Base-by-base conservation (phyloP, 768 basidiomycete species). In the Lactarius tabidus region DNA sequence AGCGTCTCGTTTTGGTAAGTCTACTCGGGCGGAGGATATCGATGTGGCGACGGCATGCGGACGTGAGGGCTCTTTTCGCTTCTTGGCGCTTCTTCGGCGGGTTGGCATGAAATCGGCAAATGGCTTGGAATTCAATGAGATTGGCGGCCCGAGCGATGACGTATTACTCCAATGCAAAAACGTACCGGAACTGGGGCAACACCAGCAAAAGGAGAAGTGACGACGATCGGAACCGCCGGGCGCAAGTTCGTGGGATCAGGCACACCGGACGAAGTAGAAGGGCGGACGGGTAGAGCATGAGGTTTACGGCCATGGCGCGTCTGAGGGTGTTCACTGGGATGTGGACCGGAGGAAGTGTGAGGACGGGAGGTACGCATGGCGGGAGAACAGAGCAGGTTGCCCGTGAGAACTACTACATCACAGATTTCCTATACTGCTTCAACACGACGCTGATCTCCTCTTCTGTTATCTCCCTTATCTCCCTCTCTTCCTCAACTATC, bases 341-440 rank as follows among this genome's bases (percentile, higher is more conserved):
- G 48, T 51, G 48, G 48, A 26, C 48, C 48, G 14, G 48, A 51
- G 48, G 48, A 51, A 26, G 48, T 65, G 41, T 68, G 51, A 3
- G 67, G 64, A 60, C 52, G 67, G 4, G 67, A 60, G 17, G 65
- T 38, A 33, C 66, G 67, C 67, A 68, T 68, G 57, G n/a, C 8
- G 31, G 18, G 15, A 6, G 48, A 51, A 33, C 20, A 39, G 36
- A 36, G 36, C 3, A 39, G 41, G 6, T 51, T 12, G 23, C 5
- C 23, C 48, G 48, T 51, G 31, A 17, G 39, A 36, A 29, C 23
- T 45, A 10, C 54, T n/a, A 38, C 28, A 43, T 39, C 15, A 17
- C 26, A n/a, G 12, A 31, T 45, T 45, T n/a, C 6, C 6, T n/a
- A 20, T 45, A 28, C 45, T 56, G 23, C 45, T 20, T 48, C 59